Percentiles rank a stretch among this genome's conserved stretches.
These are phyloP conservation scores for Leptosphaerulina australis DNA, from an alignment of 2,329 filamentous ascomycete species.

Conservation along the genomic window DNA sequence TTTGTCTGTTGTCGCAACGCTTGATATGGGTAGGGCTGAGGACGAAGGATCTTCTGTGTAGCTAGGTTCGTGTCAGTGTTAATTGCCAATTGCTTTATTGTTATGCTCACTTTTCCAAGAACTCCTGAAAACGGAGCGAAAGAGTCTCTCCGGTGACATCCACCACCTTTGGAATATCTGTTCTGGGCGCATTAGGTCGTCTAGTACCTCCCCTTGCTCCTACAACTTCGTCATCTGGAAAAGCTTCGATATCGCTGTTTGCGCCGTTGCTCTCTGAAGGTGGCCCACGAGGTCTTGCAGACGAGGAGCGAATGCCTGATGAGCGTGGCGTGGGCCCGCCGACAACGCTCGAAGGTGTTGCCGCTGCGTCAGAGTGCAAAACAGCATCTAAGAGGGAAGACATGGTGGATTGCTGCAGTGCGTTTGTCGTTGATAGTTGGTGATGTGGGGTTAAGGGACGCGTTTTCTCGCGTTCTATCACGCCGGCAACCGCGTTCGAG, in stretches of 20 bases:
- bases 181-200: conserved; percentile 53
- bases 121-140: conserved; percentile 77
- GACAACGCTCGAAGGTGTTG: conserved; percentile 47
- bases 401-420: conserved; percentile 47
- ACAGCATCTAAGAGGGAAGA: conserved; percentile 59
- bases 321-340: conserved; percentile 46
- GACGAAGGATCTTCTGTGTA: conserved; percentile 73
- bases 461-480: conserved; percentile 15
- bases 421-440: conserved; percentile 4
- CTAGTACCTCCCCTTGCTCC: conserved; percentile 54
- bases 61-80: conserved; percentile 36
- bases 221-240: conserved; percentile 67
- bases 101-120: conserved; percentile 71
- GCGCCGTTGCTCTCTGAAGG: conserved; percentile 59
- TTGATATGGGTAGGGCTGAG: conserved; percentile 69
- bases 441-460: conserved; percentile 15
- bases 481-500: conserved; percentile 11
- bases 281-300: conserved; percentile 61
- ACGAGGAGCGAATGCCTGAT: conserved; percentile 54
- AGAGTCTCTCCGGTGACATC: conserved; percentile 77
- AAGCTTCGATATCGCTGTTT: conserved; percentile 63
- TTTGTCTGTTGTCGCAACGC: conserved; percentile 75
- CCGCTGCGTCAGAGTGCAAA: conserved; percentile 55
- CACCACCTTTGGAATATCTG: conserved; percentile 72
- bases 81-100: neutral